Evolutionary conservation across 257 asterid species (phyloP).

Genomic region (Scutellaria baicalensis): DNA sequence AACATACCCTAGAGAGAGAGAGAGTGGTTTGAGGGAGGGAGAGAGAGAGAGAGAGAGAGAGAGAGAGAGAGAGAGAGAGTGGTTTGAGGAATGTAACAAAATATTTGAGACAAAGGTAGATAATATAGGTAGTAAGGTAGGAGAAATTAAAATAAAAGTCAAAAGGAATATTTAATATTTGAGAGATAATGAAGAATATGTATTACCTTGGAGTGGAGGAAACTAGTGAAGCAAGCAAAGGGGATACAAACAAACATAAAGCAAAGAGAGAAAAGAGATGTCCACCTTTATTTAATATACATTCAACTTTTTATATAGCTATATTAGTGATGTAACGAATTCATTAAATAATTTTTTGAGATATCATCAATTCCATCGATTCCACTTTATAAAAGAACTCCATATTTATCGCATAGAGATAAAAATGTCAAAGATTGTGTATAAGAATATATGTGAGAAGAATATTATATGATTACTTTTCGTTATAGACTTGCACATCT

Average conservation of each 20-base stretch:
- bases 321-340: too few relatives aligned
- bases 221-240: constrained; percentile 33
- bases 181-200: constrained; percentile 21
- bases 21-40: neutral
- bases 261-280: neutral
- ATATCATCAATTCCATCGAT: too few relatives aligned
- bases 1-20: neutral
- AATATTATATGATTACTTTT: too few relatives aligned
- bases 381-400: too few relatives aligned
- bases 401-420: too few relatives aligned
- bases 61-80: neutral
- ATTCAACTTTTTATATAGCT: too few relatives aligned
- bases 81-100: neutral
- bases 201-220: constrained; percentile 42
- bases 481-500: too few relatives aligned
- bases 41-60: constrained; percentile 2
- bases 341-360: too few relatives aligned
- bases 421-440: too few relatives aligned
- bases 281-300: too few relatives aligned
- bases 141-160: neutral
- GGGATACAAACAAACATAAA: neutral
- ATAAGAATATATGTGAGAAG: too few relatives aligned
- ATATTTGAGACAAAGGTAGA: neutral
- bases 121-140: neutral
- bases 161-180: neutral